These are phyloP conservation scores for Colletotrichum melonis DNA, from an alignment of 2,329 filamentous ascomycete genomes.

Conservation along the genomic window DNA sequence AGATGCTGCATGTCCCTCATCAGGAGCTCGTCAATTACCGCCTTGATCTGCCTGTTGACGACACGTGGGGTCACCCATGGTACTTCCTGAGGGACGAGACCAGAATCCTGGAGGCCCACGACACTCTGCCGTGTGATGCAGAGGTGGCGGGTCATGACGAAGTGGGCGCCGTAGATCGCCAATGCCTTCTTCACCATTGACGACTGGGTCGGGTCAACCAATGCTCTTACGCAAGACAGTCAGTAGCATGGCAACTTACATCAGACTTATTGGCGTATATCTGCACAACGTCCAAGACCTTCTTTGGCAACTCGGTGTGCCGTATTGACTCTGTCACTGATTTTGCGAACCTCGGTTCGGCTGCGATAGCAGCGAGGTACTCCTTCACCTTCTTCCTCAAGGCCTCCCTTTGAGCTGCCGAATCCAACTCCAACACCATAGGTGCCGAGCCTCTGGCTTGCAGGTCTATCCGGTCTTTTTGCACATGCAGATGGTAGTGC, in stretches of 20 bases:
- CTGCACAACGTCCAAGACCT: slow-evolving; percentile 60
- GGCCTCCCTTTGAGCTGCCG: slow-evolving; percentile 54
- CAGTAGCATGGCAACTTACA: slow-evolving; percentile 44
- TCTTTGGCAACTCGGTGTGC: slow-evolving; percentile 57
- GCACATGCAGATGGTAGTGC: slow-evolving; percentile 61
- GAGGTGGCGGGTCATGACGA: slow-evolving; percentile 66
- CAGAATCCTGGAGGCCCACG: slow-evolving; percentile 45
- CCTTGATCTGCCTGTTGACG: slow-evolving; percentile 67
- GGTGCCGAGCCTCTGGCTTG: slow-evolving; percentile 57
- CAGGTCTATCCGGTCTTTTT: slow-evolving; percentile 52
- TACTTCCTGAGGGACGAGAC: slow-evolving; percentile 56
- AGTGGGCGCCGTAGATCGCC: slow-evolving; percentile 67
- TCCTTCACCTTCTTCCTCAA: slow-evolving; percentile 58
- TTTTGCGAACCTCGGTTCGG: slow-evolving; percentile 60
- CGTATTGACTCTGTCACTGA: slow-evolving; percentile 61
- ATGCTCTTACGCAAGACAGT: not conserved
- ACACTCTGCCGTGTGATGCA: slow-evolving; percentile 60
- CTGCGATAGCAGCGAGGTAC: slow-evolving; percentile 60
- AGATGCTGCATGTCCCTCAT: slow-evolving; percentile 61
- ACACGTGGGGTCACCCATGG: slow-evolving; percentile 63
- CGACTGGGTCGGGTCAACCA: slow-evolving; percentile 44
- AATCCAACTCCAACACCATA: slow-evolving; percentile 61
- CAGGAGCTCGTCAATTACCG: slow-evolving; percentile 66
- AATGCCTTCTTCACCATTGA: slow-evolving; percentile 64
- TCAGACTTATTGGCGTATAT: slow-evolving; percentile 58